Evolutionary conservation across 331 rosid species (phyloP), one percentile per base, ranked within the genome.

Genomic region (Erythrophleum ivorense): DNA sequence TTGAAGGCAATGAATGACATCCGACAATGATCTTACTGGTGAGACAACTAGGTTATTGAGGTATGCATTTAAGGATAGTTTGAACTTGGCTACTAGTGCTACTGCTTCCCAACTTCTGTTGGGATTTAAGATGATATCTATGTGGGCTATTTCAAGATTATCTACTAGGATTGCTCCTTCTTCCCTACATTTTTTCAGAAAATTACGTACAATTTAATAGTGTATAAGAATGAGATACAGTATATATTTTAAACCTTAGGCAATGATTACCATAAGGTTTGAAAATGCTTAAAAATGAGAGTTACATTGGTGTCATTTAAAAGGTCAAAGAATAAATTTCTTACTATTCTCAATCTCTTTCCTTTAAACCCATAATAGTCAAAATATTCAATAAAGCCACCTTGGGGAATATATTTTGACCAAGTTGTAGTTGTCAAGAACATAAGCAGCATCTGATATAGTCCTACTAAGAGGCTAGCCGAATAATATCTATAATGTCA

Each of bases 301-400:
- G 48, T 50, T 1, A 77, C 55, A 0, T 36, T 13, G 33, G 82
- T 18, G 49, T 78, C 73, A 78, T 15, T 75, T 76, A 85, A 6
- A 78, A 89, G 66, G 1, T 38, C 16, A 14, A 83, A 54, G 78
- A 88, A 83, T 18, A 80, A 83, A 50, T 77, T 81, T 34, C 89
- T 84, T 0, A 89, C 85, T 5, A 91, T 83, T 46, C 90, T 92
- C 33, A 88, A 41, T 85, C 88, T 91, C 85, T 86, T 91, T n/a
- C 92, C 82, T 50, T 46, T 59, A 1, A 85, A 84, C 41, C 97
- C 81, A 29, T 78, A 14, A 14, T 16, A 29, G 16, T 80, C 87
- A 19, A 88, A 83, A 59, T 60, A 88, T 43, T 78, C 87, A 46
- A 50, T 71, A 73, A 71, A 88, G 10, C 97, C 97, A 72, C 90